A percentile compares a stretch with the other conserved stretches of the same genome.
These are phyloP conservation scores for Inosperma sp. DNA, from an alignment of 768 basidiomycete genomes.

Conservation along the genomic window DNA sequence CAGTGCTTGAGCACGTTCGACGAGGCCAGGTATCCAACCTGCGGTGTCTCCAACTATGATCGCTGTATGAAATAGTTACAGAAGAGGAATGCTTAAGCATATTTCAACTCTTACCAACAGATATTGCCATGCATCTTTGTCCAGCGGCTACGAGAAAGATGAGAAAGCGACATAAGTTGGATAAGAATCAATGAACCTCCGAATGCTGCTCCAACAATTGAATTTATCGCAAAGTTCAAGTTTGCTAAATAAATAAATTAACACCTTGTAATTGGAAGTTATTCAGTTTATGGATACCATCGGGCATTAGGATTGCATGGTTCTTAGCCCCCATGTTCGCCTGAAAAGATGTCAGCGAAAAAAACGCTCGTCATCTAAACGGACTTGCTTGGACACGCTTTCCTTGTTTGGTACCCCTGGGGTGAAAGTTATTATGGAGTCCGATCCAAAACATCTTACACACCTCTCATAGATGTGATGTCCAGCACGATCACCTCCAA, in stretches of 20 bases:
- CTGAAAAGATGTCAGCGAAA: conserved; percentile 19
- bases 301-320: conserved; percentile 89
- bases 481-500: conserved; percentile 90
- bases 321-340: conserved; percentile 92
- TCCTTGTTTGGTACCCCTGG: conserved; percentile 75
- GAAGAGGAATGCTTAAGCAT: neutral
- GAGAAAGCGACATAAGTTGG: neutral
- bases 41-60: conserved; percentile 77
- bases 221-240: conserved; percentile 87
- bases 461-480: conserved; percentile 90
- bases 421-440: conserved; percentile 1
- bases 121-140: conserved; percentile 96
- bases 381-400: conserved; percentile 74
- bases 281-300: conserved; percentile 71
- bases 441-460: conserved; percentile 8
- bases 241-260: conserved; percentile 54
- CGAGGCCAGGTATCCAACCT: conserved; percentile 81
- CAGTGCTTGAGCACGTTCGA: conserved; percentile 74
- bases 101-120: conserved; percentile 57
- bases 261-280: neutral
- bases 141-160: conserved; percentile 65
- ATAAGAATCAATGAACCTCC: conserved; percentile 49
- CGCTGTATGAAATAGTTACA: conserved; percentile 32
- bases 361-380: neutral
- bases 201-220: conserved; percentile 90